Base-by-base conservation (phyloP, 2,329 filamentous ascomycete species). In the Ploettnerulaceae sp. region DNA sequence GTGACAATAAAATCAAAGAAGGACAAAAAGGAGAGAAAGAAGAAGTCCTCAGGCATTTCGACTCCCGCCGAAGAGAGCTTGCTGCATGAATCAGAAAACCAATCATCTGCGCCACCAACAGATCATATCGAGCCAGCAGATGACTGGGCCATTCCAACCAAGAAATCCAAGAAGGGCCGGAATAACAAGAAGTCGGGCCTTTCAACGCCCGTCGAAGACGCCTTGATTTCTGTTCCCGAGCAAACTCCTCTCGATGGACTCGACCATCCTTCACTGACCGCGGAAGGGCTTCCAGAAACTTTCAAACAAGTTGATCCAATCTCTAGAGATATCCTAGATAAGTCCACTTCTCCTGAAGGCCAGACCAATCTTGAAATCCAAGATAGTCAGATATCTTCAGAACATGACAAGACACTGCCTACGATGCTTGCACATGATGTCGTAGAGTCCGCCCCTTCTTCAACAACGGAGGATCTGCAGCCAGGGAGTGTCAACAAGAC, bases 111-210 rank as follows among this genome's bases (percentile, higher is more conserved):
- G 12, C 14, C 17, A 9, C 12, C 25, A 11, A 12, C 21, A 11
- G 20, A 46, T 21, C 18, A 24, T 14, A 29, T 24, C 7, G 24
- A 42, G 20, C 14, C 37, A 35, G 26, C 7, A 8, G 48, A 50
- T 20, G 43, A 47, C 7, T 47, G 20, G 42, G 35, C 44, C 28
- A 26, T 48, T 15, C 31, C 46, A 25, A 64, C 61, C 56, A 67
- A 64, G 49, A 67, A 64, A 49, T 61, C 63, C 8, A 67, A 66
- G 48, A 67, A 67, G 51, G 59, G 61, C 4, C 70, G 69, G 57
- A 73, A 70, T 47, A 53, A 53, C 14, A 46, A 46, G 28, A 40
- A 25, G 11, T 39, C 43, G 3, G 37, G 37, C 4, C 24, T 25
- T 11, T 22, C 38, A 7, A 42, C 31, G 5, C 39, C 37, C 8